Conservation (phyloP, 805 yeast genomes). For the Blastobotrys chiropterorum region DNA sequence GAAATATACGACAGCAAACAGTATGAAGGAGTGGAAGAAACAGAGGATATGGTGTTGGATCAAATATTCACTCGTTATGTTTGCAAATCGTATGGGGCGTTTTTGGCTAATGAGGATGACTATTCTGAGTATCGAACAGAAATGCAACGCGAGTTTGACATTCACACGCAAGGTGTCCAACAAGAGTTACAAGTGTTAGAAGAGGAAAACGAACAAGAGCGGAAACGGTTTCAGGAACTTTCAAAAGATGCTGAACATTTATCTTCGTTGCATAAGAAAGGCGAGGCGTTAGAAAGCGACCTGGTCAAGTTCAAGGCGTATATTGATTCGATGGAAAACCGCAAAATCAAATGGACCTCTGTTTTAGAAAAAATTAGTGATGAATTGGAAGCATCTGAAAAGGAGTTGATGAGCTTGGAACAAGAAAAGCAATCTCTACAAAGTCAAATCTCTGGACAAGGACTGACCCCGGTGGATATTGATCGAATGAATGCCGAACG, state of each 20-base stretch:
- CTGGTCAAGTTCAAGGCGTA: slow-evolving; percentile 64
- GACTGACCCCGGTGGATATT: slow-evolving; percentile 56
- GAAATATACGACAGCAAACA: slow-evolving; percentile 36
- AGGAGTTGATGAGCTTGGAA: slow-evolving; percentile 38
- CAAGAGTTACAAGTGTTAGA: slow-evolving; percentile 40
- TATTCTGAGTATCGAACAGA: slow-evolving; percentile 48
- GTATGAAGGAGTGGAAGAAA: slow-evolving; percentile 25
- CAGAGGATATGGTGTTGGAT: slow-evolving; percentile 42
- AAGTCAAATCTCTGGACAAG: slow-evolving; percentile 44
- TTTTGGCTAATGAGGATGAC: slow-evolving; percentile 59
- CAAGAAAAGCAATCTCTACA: slow-evolving; percentile 36
- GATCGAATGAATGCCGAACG: slow-evolving; percentile 59
- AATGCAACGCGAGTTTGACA: slow-evolving; percentile 50
- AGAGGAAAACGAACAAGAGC: slow-evolving; percentile 37
- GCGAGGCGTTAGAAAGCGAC: slow-evolving; percentile 63
- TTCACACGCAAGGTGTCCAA: slow-evolving; percentile 44
- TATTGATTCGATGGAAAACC: slow-evolving; percentile 57
- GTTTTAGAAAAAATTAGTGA: slow-evolving; percentile 49
- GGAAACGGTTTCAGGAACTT: slow-evolving; percentile 36
- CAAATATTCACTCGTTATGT: slow-evolving; percentile 55
- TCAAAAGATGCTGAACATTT: slow-evolving; percentile 42
- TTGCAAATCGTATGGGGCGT: slow-evolving; percentile 59
- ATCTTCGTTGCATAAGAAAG: slow-evolving; percentile 48
- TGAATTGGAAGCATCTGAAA: slow-evolving; percentile 45
- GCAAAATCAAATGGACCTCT: slow-evolving; percentile 58